Evolutionary conservation across 2,329 filamentous ascomycete genomes (phyloP).

Genomic region (Pestalotiopsis fici): DNA sequence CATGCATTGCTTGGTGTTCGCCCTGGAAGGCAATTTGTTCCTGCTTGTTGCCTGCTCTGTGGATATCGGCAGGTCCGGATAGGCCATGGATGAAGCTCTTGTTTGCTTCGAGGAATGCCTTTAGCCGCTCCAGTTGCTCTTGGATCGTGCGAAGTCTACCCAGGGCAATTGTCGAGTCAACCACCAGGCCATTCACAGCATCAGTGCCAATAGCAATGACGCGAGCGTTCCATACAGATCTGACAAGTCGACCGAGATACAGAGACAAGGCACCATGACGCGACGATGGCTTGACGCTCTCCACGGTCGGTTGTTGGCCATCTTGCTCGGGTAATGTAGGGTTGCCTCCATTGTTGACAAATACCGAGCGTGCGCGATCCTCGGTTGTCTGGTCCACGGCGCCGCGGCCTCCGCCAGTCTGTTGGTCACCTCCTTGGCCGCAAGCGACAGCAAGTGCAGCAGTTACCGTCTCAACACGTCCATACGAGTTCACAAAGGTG

Average conservation of each 20-base stretch:
- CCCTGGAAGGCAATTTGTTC: constrained; percentile 92
- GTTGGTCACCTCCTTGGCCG: constrained; percentile 79
- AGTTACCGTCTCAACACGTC: constrained; percentile 84
- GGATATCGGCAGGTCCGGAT: constrained; percentile 85
- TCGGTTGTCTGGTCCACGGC: constrained; percentile 84
- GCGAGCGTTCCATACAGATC: constrained; percentile 81
- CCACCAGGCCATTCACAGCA: constrained; percentile 59
- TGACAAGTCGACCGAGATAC: constrained; percentile 85
- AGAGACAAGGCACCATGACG: constrained; percentile 85
- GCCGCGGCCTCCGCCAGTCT: constrained; percentile 70
- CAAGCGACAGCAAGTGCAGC: constrained; percentile 93
- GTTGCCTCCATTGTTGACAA: constrained; percentile 90
- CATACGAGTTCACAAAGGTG: constrained; percentile 83
- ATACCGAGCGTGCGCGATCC: constrained; percentile 81
- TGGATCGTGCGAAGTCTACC: constrained; percentile 77
- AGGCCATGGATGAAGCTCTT: constrained; percentile 90
- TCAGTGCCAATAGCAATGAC: constrained; percentile 62
- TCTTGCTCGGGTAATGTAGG: constrained; percentile 78
- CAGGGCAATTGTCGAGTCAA: constrained; percentile 67
- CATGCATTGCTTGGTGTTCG: constrained; percentile 89
- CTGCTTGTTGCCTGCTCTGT: constrained; percentile 75
- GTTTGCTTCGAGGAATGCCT: constrained; percentile 84
- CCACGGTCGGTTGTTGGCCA: constrained; percentile 72
- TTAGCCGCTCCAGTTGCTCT: constrained; percentile 75
- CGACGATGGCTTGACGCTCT: constrained; percentile 84